Percentiles rank a stretch among this genome's conserved stretches.
Conservation (phyloP, 305 asterid genomes). For the Fraxinus dipetala region DNA sequence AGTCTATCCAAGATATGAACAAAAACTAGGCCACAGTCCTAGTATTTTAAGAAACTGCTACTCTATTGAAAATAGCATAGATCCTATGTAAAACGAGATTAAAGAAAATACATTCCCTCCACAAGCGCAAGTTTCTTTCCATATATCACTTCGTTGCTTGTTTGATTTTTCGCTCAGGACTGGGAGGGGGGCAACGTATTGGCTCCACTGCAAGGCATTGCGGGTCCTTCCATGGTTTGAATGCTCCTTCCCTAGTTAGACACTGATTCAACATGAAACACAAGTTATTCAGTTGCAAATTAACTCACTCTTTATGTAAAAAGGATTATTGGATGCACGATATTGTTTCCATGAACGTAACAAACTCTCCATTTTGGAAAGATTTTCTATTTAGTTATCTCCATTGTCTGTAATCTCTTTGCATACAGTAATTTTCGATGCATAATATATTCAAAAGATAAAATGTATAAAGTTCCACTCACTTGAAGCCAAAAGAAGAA, state of each 20-base stretch:
- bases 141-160: background rate
- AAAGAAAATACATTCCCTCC: background rate
- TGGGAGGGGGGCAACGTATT: background rate
- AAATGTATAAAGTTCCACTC: background rate
- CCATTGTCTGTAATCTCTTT: background rate
- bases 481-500: slow-evolving; percentile 16
- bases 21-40: background rate
- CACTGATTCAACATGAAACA: background rate
- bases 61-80: background rate
- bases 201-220: background rate
- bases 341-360: background rate
- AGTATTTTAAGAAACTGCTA: background rate
- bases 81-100: background rate
- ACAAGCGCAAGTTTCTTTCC: background rate
- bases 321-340: background rate
- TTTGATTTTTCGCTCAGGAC: background rate
- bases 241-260: background rate
- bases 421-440: background rate
- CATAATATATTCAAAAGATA: background rate
- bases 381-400: background rate
- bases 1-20: background rate
- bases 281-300: background rate
- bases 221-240: background rate
- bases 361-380: background rate
- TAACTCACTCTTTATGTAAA: background rate